Conservation (phyloP, 768 basidiomycete genomes). For the Mycena floridula region DNA sequence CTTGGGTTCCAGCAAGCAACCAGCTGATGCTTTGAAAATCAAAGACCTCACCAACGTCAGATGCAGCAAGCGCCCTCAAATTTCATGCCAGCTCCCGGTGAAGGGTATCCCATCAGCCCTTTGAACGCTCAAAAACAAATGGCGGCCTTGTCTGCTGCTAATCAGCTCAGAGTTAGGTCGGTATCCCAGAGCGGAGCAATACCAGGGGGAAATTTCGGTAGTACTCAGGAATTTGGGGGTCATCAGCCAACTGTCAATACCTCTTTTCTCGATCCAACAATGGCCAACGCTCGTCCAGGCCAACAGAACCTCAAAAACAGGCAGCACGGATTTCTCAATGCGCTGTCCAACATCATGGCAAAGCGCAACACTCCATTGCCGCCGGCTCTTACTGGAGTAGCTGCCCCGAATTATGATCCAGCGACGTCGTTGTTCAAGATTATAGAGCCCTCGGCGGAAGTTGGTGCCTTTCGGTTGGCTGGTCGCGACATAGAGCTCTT, state of each 20-base stretch:
- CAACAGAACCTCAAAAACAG: conserved; percentile 42
- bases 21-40: too few species aligned
- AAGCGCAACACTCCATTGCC: conserved; percentile 63
- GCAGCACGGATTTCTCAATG: conserved; percentile 52
- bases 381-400: conserved; percentile 61
- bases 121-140: too few species aligned
- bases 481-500: conserved; percentile 76
- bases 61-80: too few species aligned
- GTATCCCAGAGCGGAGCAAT: conserved; percentile 61
- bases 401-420: conserved; percentile 56
- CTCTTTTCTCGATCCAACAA: conserved; percentile 41
- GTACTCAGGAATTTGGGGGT: conserved; percentile 29
- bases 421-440: conserved; percentile 55
- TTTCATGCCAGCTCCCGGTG: too few species aligned
- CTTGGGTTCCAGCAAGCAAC: too few species aligned
- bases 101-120: too few species aligned
- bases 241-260: conserved; percentile 15
- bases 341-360: conserved; percentile 55
- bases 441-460: conserved; percentile 56
- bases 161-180: conserved; percentile 63
- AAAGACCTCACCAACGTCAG: too few species aligned
- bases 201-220: conserved; percentile 34
- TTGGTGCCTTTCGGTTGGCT: conserved; percentile 61
- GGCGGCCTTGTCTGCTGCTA: conserved; percentile 43
- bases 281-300: conserved; percentile 29